Base-by-base conservation (phyloP, 768 basidiomycete genomes). In the Auricularia sp. region DNA sequence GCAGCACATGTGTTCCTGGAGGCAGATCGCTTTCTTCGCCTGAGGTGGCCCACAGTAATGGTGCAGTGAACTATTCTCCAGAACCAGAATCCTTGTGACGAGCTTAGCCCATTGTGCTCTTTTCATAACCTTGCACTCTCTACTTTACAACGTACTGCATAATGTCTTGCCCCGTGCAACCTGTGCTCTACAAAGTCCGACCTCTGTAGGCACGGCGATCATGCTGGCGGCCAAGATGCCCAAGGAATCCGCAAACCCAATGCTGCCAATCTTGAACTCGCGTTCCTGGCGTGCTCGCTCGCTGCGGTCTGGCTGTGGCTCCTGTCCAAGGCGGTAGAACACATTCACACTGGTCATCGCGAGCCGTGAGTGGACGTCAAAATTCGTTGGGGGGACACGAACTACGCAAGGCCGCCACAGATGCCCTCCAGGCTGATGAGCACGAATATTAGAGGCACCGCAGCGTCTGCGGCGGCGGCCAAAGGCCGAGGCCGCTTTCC, bases 361-460 rank as follows among this genome's bases (percentile, higher is more conserved):
- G 29, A 29, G 29, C 29, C 29, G 29, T 29, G 29, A 29, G 29
- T 29, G 29, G 29, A 29, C 29, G 29, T 29, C 29, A 29, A 29
- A 0, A 29, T 29, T 29, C 29, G 2, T 29, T 29, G 56, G 64
- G 36, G 68, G n/a, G 47, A 18, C 53, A 80, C 90, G 72, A 70
- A 92, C 91, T 97, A 98, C 16, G 92, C 93, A 11, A 89, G 79
- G 3, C 96, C 96, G 36, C 96, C 96, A 67, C 93, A 96, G 54
- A 97, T 79, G 2, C 96, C 96, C 73, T 99, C 96, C 7, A 92
- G 66, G 67, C 88, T 85, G 69, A 99, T 87, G 58, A 97, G 81
- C 11, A 84, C 43, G 71, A 93, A 91, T 2, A 92, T 87, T 23
- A 93, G 84, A 65, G 80, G 86, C 51, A 79, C 62, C 18, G 77